These are phyloP conservation scores for Rhodosporidiobolus sp. DNA, from an alignment of 768 basidiomycete species.

Conservation along the genomic window DNA sequence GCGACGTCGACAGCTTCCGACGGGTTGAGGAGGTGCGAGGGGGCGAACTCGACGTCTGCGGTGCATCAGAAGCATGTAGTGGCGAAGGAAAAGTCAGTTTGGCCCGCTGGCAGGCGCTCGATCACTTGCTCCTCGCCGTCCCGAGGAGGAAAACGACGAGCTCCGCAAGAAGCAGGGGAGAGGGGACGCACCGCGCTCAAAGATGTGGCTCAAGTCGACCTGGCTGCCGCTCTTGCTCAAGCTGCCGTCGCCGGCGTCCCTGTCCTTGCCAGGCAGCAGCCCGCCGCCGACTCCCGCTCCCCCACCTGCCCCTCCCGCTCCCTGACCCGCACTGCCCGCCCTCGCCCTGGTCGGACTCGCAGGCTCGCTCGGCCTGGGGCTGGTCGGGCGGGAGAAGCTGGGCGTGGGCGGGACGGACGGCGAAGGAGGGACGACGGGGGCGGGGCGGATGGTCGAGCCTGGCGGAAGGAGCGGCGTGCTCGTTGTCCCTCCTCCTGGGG, in stretches of 20 bases:
- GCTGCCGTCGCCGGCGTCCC: background rate
- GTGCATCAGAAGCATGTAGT: too few species aligned
- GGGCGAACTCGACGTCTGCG: conserved; percentile 40
- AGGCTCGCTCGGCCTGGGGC: conserved; percentile 21
- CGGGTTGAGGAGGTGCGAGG: conserved; percentile 33
- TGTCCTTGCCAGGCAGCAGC: background rate
- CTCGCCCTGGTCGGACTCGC: conserved; percentile 19
- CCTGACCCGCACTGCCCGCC: background rate
- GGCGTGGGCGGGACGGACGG: conserved; percentile 16
- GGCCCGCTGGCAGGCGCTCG: too few species aligned
- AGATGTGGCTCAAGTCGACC: conserved; percentile 38
- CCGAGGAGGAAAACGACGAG: background rate
- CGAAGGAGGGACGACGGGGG: conserved; percentile 22
- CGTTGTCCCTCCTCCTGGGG: background rate
- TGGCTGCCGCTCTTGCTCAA: conserved; percentile 17
- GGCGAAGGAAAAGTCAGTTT: too few species aligned
- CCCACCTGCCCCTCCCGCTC: background rate
- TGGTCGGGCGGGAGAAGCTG: conserved; percentile 19
- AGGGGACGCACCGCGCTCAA: conserved; percentile 35
- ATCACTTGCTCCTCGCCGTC: too few species aligned
- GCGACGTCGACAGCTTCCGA: conserved; percentile 40
- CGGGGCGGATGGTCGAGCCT: conserved; percentile 8
- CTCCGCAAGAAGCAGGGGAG: background rate
- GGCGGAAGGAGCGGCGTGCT: background rate
- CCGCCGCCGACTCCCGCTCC: too few species aligned